Percentiles rank a stretch among this genome's conserved stretches.
phyloP scores from a whole-genome alignment of 257 asterid genomes.

The Solanum gandarillasii region DNA sequence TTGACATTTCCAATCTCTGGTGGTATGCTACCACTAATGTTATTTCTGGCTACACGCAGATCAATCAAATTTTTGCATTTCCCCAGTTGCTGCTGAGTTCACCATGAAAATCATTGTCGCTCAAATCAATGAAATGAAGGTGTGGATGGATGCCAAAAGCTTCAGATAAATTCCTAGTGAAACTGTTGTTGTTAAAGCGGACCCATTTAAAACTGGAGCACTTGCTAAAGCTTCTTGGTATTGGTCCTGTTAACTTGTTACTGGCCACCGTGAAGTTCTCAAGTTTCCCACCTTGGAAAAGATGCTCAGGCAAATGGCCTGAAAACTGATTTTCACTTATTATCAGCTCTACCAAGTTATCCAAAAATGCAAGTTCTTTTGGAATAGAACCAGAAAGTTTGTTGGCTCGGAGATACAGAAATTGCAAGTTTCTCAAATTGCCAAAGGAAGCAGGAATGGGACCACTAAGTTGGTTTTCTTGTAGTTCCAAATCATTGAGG shows the following conservation, averaged over 20 bases:
- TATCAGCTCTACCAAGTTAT: not conserved
- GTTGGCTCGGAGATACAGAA: accelerated
- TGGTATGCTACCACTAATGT: no score
- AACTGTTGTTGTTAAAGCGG: not conserved
- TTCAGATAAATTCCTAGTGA: not conserved
- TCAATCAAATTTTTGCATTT: not conserved
- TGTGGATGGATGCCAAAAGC: not conserved
- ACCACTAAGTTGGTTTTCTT: no score
- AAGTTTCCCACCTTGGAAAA: not conserved
- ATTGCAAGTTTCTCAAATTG: no score
- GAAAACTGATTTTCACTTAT: not conserved
- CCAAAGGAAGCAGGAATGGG: no score
- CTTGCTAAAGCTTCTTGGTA: not conserved
- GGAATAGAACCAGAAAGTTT: not conserved
- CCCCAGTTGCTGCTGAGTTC: not conserved
- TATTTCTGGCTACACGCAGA: not conserved
- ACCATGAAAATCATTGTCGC: not conserved
- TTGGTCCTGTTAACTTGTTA: not conserved
- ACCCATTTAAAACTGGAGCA: not conserved
- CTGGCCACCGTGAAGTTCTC: not conserved
- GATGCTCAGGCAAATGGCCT: not conserved
- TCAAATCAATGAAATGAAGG: not conserved
- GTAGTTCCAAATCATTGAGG: accelerated
- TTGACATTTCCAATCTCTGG: no score
- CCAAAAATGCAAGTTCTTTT: not conserved